A percentile compares a stretch with the other conserved stretches of the same genome.
phyloP scores from a whole-genome alignment of 768 basidiomycete species.

The Coprinopsis strossmayeri region DNA sequence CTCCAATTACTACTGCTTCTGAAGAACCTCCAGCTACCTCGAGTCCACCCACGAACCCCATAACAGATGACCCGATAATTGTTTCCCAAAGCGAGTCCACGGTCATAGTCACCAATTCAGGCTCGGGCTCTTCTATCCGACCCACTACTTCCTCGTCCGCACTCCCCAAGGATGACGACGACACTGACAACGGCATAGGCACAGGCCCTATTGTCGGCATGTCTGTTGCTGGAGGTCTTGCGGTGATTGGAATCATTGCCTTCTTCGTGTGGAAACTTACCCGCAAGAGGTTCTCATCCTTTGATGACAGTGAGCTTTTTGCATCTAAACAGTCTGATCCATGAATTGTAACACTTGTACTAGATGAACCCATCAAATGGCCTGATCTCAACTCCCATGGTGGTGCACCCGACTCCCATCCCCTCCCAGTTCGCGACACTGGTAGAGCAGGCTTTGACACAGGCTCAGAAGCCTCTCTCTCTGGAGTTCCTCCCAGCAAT shows the following conservation, averaged over 20 bases:
- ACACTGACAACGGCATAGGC: constrained; percentile 35
- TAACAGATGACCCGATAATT: no score
- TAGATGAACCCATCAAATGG: constrained; percentile 88
- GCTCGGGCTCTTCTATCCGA: background rate
- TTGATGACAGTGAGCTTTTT: constrained; percentile 64
- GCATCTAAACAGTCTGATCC: constrained; percentile 4
- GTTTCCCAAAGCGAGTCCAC: no score
- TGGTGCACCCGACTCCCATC: constrained; percentile 40
- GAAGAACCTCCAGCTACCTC: no score
- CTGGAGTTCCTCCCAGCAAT: constrained; percentile 43
- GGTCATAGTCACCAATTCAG: background rate
- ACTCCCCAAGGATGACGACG: constrained; percentile 14
- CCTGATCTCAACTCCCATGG: constrained; percentile 75
- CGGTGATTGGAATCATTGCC: constrained; percentile 58
- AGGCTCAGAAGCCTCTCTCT: constrained; percentile 49
- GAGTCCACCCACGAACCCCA: no score
- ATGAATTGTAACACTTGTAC: background rate
- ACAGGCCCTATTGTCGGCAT: constrained; percentile 75
- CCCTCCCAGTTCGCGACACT: constrained; percentile 63
- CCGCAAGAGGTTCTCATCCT: constrained; percentile 66
- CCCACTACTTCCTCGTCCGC: constrained; percentile 15
- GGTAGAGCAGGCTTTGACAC: constrained; percentile 73
- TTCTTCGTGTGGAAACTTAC: constrained; percentile 88
- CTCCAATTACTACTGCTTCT: no score
- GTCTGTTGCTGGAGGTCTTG: constrained; percentile 76